Evolutionary conservation across 495 filamentous ascomycete species (phyloP), one percentile per base, ranked within the genome.

Genomic region (Chlorociboria aeruginascens): DNA sequence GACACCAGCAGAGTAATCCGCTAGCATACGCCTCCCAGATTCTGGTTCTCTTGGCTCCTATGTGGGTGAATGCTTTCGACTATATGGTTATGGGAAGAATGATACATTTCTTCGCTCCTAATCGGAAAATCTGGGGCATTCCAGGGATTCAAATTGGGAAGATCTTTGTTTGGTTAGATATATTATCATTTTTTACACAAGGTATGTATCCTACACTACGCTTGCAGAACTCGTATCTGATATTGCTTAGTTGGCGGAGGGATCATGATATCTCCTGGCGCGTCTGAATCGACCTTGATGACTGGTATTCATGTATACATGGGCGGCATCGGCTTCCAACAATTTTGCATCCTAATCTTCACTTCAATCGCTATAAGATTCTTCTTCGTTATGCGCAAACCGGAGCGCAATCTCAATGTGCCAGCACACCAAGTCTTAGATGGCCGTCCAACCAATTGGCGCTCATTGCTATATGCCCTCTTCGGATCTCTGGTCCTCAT

Each of bases 71-170:
- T 33, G 80, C 80, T 3, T 83, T 76, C 54, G 65, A 70, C n/a
- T 86, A 84, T 66, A 82, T 83, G 79, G 71, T 75, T 12, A 60
- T 83, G 40, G 79, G 75, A 1, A 68, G 81, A 7, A 69, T 84
- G 66, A 71, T 83, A 12, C 67, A 69, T 54, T 76, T 73, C 59
- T 81, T 73, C 61, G 55, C 74, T n/a, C 66, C 70, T 1, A 58
- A 62, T 8, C 60, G 70, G 31, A 63, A 61, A 17, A 61, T 83
- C 8, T 63, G 57, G 33, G 53, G 65, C 1, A 63, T 85, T 53
- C 70, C 71, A 13, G 70, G 75, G 0, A 61, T 58, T 36, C 61
- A 59, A 16, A 67, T 79, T 28, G 71, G 67, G 8, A 65, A 68
- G 25, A 66, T 76, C 49, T 86, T 85, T 49, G 79, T 85, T 31